phyloP scores from a whole-genome alignment of 768 basidiomycete genomes.

The Chiua virens region DNA sequence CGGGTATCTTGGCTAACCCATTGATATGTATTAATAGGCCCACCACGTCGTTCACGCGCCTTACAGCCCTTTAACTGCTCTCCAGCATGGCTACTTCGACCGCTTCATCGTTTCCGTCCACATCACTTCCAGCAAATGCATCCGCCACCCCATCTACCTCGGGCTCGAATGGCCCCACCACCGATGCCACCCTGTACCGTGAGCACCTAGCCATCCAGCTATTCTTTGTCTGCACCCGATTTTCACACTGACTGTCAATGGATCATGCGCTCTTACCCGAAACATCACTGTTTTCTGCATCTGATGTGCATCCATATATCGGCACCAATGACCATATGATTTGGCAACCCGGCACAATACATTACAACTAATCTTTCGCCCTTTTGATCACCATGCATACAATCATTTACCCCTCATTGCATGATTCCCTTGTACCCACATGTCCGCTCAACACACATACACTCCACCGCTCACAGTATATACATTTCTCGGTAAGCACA shows the following conservation, averaged over 20 bases:
- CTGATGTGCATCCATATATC: not conserved
- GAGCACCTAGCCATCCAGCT: conserved; percentile 11
- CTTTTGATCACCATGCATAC: conserved; percentile 5
- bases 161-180: not conserved
- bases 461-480: conserved; percentile 23
- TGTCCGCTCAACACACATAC: not conserved
- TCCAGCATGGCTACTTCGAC: no score
- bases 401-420: not conserved
- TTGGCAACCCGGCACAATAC: not conserved
- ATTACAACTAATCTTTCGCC: not conserved
- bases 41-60: not conserved
- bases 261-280: conserved; percentile 6
- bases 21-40: conserved; percentile 18
- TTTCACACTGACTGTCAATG: conserved; percentile 18
- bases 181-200: conserved; percentile 30
- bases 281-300: conserved; percentile 1
- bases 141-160: not conserved
- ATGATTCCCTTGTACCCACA: not conserved
- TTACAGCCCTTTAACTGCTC: not conserved
- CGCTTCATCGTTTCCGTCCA: no score
- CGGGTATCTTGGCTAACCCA: not conserved
- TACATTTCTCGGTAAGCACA: conserved; percentile 32
- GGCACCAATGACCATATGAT: not conserved
- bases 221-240: not conserved
- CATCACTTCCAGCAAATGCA: not conserved